Percentiles rank a stretch among this genome's conserved stretches.
Evolutionary conservation across 192 early-diverging fungal species (phyloP).

Genomic region (Chytriomyces hyalinus): DNA sequence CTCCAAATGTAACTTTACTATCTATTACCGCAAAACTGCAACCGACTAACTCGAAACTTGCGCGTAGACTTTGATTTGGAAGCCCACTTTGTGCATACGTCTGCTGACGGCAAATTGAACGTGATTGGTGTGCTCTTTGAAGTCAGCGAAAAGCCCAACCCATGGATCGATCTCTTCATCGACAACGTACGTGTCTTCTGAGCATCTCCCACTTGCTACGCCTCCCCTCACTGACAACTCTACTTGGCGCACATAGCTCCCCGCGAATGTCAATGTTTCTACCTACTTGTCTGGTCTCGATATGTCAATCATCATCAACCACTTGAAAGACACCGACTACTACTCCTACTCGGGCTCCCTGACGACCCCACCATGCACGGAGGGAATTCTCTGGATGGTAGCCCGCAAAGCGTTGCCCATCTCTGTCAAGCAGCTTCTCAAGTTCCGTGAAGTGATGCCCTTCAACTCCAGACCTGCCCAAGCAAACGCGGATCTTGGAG

Average conservation of each 20-base stretch:
- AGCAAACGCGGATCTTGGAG: conserved; percentile 30
- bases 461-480: conserved; percentile 54
- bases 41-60: neutral
- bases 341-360: conserved; percentile 59
- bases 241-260: neutral
- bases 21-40: neutral
- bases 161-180: conserved; percentile 41
- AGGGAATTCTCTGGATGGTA: conserved; percentile 63
- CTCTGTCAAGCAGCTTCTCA: conserved; percentile 38
- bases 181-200: neutral
- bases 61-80: conserved; percentile 31
- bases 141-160: conserved; percentile 18
- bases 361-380: conserved; percentile 70
- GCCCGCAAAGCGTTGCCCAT: conserved; percentile 40
- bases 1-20: neutral
- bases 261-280: conserved; percentile 3
- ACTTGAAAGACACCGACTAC: conserved; percentile 8
- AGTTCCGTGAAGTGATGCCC: conserved; percentile 40
- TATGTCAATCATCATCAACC: conserved; percentile 14
- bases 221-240: conserved; percentile 1
- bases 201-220: neutral
- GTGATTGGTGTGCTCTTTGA: conserved; percentile 61
- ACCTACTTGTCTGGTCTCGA: conserved; percentile 21
- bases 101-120: conserved; percentile 39
- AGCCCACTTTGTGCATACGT: conserved; percentile 62